Conservation (phyloP, 2,329 filamentous ascomycete species). For the Claviceps sp. region DNA sequence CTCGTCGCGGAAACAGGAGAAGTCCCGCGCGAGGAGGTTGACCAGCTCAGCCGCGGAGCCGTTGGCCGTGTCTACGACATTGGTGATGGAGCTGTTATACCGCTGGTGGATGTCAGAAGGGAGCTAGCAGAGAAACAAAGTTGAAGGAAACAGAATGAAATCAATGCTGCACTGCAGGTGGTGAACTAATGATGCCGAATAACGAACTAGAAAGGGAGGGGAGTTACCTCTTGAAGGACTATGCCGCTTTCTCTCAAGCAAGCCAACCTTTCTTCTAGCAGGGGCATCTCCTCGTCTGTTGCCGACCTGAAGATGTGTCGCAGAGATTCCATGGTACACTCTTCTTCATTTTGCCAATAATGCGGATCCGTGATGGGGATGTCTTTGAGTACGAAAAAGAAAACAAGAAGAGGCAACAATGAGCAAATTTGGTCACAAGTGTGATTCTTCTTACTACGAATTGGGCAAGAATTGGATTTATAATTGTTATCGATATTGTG, state of each 20-base stretch:
- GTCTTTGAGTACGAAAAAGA: constrained; percentile 29
- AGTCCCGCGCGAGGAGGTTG: constrained; percentile 70
- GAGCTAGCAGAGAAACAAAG: not conserved
- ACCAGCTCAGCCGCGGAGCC: constrained; percentile 74
- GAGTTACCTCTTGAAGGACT: constrained; percentile 57
- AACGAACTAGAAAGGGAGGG: not conserved
- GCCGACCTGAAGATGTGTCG: constrained; percentile 72
- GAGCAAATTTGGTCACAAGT: not conserved
- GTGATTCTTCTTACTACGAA: not conserved
- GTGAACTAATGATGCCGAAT: too few relatives aligned
- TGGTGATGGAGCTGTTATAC: constrained; percentile 61
- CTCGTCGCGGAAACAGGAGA: constrained; percentile 77
- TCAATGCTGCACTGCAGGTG: too few relatives aligned
- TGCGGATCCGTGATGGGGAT: constrained; percentile 80
- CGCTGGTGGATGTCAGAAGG: constrained; percentile 31
- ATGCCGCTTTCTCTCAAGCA: constrained; percentile 74
- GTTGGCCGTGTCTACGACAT: constrained; percentile 60
- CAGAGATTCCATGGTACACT: constrained; percentile 62
- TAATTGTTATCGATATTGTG: not conserved
- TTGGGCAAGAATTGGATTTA: not conserved
- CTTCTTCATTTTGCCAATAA: constrained; percentile 69
- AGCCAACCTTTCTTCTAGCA: constrained; percentile 62
- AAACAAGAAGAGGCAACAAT: not conserved
- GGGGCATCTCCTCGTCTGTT: constrained; percentile 74
- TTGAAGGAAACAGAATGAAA: not conserved